Evolutionary conservation across 2,329 filamentous ascomycete genomes (phyloP), one percentile per base, ranked within the genome.

Genomic region (Xylaria sp.): DNA sequence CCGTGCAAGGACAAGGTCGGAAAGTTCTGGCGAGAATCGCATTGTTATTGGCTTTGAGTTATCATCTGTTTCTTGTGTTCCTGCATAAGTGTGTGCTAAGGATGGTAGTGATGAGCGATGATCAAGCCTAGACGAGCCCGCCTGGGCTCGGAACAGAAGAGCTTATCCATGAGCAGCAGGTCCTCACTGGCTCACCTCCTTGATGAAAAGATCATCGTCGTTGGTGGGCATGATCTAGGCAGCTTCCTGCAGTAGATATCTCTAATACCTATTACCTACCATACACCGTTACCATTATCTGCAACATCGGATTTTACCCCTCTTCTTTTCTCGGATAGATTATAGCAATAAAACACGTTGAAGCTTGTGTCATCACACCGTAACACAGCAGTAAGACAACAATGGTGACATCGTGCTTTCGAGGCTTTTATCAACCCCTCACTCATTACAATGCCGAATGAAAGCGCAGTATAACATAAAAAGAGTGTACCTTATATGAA

Each of bases 81-180:
- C 67, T 69, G 67, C 67, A 69, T 69, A 69, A 66, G 59, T 59
- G 36, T 17, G 5, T 48, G 20, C 4, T 9, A 31, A 51, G 13
- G 48, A 51, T 31, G 23, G 26, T 31, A 11, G 26, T 6, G 20
- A 48, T 20, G 23, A 11, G 38, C 31, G 15, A 38, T 42, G 23
- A 15, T 13, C 44, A 28, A 51, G 31, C 17, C 31, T n/a, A 15
- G 36, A 56, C 20, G 38, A 60, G 20, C 38, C 13, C 28, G 13
- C 7, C 42, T 36, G 15, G 28, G 23, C 20, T 23, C 36, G 6
- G n/a, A 6, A 28, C n/a, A 56, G 4, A 38, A 49, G 58, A 63
- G 44, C 53, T 60, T 65, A n/a, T 46, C 56, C 60, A 46, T 13
- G 66, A 68, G 42, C 51, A 65, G 62, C 57, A 65, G 56, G 61